Base-by-base conservation (phyloP, 306 rosid genomes). In the Fragaria vesca region DNA sequence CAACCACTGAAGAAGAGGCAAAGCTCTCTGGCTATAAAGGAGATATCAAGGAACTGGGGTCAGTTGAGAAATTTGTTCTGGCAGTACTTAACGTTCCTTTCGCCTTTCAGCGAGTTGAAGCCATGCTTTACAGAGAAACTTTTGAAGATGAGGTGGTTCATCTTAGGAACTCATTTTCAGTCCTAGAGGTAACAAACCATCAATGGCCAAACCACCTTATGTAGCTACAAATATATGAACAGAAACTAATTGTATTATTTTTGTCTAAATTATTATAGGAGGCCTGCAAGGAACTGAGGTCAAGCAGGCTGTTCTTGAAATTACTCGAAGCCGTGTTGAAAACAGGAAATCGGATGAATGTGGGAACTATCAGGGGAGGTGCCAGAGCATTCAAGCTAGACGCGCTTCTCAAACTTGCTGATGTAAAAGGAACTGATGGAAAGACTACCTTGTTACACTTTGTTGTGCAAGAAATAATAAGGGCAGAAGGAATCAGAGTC, bases 341-440 rank as follows among this genome's bases (percentile, higher is more conserved):
- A 86, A 96, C 99, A 10, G 99, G 99, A 4, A 96, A 96, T 77
- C 84, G 99, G 11, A 93, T 96, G 99, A 96, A 96, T 52, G 97
- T 96, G 0, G 99, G 99, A 63, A 96, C 99, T 2, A 93, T 91
- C 62, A 82, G 99, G 50, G 99, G 99, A 72, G 99, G 98, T 2
- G 99, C 99, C 0, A 80, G 79, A 79, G 99, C 98, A 20, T 96
- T 96, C 71, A 96, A 93, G 63, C 91, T 96, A 26, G 99, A 96
- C 9, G 89, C 98, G 1, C 98, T 96, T 42, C 93, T 96, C 47
- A 96, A 93, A 74, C 98, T 96, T 0, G 81, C 98, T 60, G 99
- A 96, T 72, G 93, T 96, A 1, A 96, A 96, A 68, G 99, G 99
- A 77, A 86, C 96, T 0, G 99, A 96, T 63, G 99, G 98, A 0